Conservation (phyloP, 2,329 filamentous ascomycete genomes). For the Huntiella omanensis region DNA sequence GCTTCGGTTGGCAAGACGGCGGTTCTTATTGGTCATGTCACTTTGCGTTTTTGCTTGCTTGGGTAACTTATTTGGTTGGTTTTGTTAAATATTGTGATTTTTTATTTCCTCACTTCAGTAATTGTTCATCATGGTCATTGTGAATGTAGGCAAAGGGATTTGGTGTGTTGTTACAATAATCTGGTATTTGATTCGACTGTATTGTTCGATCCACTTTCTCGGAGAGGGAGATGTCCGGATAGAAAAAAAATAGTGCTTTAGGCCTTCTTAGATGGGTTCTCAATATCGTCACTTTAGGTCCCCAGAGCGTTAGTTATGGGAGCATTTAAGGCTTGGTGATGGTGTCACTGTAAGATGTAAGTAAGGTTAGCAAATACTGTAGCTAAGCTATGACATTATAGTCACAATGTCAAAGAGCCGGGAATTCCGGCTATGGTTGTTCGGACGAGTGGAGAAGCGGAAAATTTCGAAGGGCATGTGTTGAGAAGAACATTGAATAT, state of each 20-base stretch:
- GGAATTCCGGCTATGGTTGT: too few relatives aligned
- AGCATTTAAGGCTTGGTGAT: conserved; percentile 34
- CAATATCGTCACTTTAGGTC: too few relatives aligned
- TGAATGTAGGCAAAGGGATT: too few relatives aligned
- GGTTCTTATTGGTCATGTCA: neutral
- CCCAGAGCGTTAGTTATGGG: too few relatives aligned
- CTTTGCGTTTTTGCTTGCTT: neutral
- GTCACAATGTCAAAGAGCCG: neutral
- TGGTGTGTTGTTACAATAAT: too few relatives aligned
- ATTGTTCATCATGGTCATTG: too few relatives aligned
- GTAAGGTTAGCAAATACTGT: neutral
- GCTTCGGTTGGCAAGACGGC: neutral
- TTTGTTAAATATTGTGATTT: neutral
- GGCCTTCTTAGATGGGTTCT: too few relatives aligned
- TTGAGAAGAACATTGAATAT: too few relatives aligned
- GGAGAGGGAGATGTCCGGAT: too few relatives aligned
- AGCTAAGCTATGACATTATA: neutral
- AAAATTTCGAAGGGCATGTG: neutral
- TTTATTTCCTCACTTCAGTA: conserved; percentile 25
- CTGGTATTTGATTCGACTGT: too few relatives aligned
- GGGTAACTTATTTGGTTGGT: neutral
- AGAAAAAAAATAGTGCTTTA: too few relatives aligned
- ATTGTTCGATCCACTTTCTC: too few relatives aligned
- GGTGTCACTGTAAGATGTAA: conserved; percentile 40
- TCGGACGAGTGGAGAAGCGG: neutral